Base-by-base conservation (phyloP, 768 basidiomycete species). In the Auricularia auricula-judae region DNA sequence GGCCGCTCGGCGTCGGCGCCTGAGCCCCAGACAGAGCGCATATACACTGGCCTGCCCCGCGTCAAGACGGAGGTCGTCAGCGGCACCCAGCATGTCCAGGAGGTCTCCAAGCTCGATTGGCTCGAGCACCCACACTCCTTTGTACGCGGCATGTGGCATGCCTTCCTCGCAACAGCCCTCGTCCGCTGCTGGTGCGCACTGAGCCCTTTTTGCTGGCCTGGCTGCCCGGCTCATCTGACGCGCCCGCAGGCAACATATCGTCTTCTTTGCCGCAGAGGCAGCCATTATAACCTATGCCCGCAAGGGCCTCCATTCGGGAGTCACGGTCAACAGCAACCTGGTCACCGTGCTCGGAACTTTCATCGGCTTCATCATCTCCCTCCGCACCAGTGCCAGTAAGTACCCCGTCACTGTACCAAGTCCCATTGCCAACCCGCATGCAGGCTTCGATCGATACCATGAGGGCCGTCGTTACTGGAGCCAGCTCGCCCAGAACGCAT, bases 311-410 rank as follows among this genome's bases (percentile, higher is more conserved):
- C 3, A 14, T 59, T 23, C 23, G 23, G 56, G 29, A 1, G 29
- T 59, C 56, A 59, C 56, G 23, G 29, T 59, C 56, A 29, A 59
- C 56, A 29, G 23, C 56, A 33, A 29, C 56, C 34, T 35, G 14
- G 56, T 59, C 29, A 59, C 56, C 4, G 56, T 59, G 56, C 23
- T 59, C 12, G 56, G 56, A 12, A 59, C 29, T 33, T 59, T 59
- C 56, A 59, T 59, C 34, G 56, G 56, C 56, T 59, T 59, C 56
- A 59, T 59, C 56, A 59, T 59, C 56, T 59, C 56, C 23, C 56
- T 59, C 29, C 23, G 56, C 23, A 59, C 56, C 56, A 59, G 56
- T 29, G 56, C 56, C 56, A 59, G 56, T 59, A 18, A 5, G 56
- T 35, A 59, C 23, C 14, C 23, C 34, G 34, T 3, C 14, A 7